Evolutionary conservation across 305 asterid species (phyloP).

Genomic region (Caryopteris hybrid): DNA sequence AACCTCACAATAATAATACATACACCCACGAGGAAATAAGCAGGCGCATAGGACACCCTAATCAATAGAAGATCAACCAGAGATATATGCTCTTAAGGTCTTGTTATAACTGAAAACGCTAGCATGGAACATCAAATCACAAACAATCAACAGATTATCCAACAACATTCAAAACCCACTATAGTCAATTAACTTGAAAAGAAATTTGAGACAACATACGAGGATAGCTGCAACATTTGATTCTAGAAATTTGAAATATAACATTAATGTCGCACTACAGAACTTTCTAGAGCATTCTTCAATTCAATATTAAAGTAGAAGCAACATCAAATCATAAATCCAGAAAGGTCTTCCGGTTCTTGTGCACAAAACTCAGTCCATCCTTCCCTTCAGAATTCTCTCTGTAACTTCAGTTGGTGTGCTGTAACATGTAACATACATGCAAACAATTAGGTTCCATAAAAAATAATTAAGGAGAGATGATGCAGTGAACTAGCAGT

Average conservation of each 20-base stretch:
- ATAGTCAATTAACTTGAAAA: neutral
- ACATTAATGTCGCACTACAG: neutral
- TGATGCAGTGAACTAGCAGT: neutral
- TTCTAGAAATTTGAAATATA: conserved; percentile 12
- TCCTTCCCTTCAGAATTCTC: conserved; percentile 90
- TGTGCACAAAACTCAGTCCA: conserved; percentile 45
- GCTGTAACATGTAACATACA: conserved; percentile 38
- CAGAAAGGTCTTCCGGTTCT: conserved; percentile 1
- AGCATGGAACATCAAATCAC: neutral
- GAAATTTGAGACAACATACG: neutral
- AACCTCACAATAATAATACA: too few species aligned
- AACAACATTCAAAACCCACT: neutral
- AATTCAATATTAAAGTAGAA: neutral
- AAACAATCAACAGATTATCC: neutral
- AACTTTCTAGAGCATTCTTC: neutral
- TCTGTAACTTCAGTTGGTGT: conserved; percentile 94
- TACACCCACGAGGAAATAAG: too few species aligned
- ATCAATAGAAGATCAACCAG: too few species aligned
- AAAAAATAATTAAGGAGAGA: neutral
- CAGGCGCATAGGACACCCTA: too few species aligned
- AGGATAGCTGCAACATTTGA: conserved; percentile 10
- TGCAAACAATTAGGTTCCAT: neutral
- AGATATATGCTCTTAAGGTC: too few species aligned
- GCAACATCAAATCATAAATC: neutral
- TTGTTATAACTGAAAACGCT: too few species aligned